Conservation (phyloP, 495 filamentous ascomycete species). For the Aspergillus sclerotioniger region DNA sequence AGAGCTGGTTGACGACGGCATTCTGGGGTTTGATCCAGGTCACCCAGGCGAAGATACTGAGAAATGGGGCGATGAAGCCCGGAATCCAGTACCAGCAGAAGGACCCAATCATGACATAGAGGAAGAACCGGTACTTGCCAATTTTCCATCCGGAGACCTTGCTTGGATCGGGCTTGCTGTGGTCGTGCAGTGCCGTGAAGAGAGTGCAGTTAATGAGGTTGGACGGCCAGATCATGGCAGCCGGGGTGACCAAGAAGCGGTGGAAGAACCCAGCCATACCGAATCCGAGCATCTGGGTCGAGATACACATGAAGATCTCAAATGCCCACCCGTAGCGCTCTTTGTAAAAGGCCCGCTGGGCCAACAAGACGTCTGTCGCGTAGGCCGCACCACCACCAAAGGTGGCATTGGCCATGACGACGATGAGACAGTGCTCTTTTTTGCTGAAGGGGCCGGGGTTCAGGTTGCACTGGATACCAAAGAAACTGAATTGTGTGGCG, state of each 20-base stretch:
- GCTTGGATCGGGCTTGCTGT: slow-evolving; percentile 52
- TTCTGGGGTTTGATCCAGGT: slow-evolving; percentile 54
- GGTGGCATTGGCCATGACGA: slow-evolving; percentile 62
- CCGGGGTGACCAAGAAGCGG: slow-evolving; percentile 58
- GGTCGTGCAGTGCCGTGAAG: slow-evolving; percentile 71
- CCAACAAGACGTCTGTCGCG: slow-evolving; percentile 64
- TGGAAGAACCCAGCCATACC: slow-evolving; percentile 69
- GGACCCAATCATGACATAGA: slow-evolving; percentile 56
- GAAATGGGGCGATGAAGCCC: slow-evolving; percentile 45
- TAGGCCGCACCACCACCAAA: slow-evolving; percentile 59
- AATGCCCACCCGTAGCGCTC: slow-evolving; percentile 66
- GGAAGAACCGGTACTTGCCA: slow-evolving; percentile 63
- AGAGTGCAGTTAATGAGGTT: slow-evolving; percentile 63
- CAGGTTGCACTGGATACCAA: slow-evolving; percentile 55
- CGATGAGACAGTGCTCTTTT: slow-evolving; percentile 72
- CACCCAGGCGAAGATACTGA: slow-evolving; percentile 46
- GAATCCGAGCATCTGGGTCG: slow-evolving; percentile 70
- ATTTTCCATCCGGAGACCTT: slow-evolving; percentile 64
- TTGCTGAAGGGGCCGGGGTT: slow-evolving; percentile 75
- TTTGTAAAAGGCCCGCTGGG: slow-evolving; percentile 65
- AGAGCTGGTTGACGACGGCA: slow-evolving; percentile 53
- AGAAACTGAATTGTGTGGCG: slow-evolving; percentile 46
- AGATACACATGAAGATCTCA: slow-evolving; percentile 65
- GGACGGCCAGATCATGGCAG: slow-evolving; percentile 74
- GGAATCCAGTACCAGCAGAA: slow-evolving; percentile 64